phyloP scores from a whole-genome alignment of 1,284 basidiomycete genomes.

The Pterulicium gracile region DNA sequence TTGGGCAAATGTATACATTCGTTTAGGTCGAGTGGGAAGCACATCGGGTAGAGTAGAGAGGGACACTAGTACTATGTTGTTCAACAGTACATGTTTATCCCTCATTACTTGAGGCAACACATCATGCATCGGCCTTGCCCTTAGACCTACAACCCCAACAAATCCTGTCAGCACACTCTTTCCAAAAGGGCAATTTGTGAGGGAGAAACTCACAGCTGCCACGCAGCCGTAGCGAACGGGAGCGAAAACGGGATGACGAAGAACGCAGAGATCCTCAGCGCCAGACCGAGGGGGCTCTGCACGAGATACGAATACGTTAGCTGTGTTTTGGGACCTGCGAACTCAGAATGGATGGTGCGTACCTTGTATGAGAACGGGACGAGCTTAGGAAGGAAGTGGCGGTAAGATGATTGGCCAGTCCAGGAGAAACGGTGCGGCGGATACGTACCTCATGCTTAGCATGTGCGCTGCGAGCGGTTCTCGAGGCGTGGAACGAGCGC shows the following conservation, averaged over 20 bases:
- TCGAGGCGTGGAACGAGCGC: neutral
- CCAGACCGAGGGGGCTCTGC: constrained; percentile 43
- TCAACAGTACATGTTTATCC: too few species aligned
- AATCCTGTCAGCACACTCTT: neutral
- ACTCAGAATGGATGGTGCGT: too few species aligned
- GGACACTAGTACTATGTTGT: too few species aligned
- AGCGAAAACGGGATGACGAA: constrained; percentile 51
- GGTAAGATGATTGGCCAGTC: neutral
- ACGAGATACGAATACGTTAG: constrained; percentile 16
- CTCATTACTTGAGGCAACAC: too few species aligned
- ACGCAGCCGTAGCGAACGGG: constrained; percentile 50
- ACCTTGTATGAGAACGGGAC: constrained; percentile 1
- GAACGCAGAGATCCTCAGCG: constrained; percentile 42
- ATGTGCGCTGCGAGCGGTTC: neutral
- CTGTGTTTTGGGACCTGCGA: too few species aligned
- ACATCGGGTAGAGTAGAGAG: too few species aligned
- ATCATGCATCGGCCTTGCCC: too few species aligned
- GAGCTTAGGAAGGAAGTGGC: neutral
- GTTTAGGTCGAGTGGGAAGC: too few species aligned
- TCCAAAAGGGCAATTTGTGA: neutral
- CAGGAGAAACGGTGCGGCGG: neutral
- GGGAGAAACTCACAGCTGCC: constrained; percentile 42
- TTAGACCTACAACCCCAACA: too few species aligned
- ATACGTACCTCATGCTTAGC: neutral
- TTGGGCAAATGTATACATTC: too few species aligned